A percentile compares a stretch with the other conserved stretches of the same genome.
Conservation (phyloP, 2,329 filamentous ascomycete genomes). For the Tolypocladium sp. region DNA sequence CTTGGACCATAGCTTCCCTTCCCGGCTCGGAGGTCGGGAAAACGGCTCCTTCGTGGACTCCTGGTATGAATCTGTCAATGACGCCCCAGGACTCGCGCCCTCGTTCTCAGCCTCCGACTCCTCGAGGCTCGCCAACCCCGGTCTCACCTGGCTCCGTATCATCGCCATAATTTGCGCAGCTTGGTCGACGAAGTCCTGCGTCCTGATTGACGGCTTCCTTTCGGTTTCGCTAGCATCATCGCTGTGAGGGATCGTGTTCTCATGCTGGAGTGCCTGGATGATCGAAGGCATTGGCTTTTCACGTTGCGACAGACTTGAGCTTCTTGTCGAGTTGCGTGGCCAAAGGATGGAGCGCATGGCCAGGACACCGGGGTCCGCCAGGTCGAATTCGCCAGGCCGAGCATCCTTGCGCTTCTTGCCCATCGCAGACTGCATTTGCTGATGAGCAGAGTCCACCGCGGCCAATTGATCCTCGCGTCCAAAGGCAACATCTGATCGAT, state of each 20-base stretch:
- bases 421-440: slow-evolving; percentile 49
- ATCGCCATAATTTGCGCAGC: slow-evolving; percentile 93
- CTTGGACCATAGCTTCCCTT: slow-evolving; percentile 58
- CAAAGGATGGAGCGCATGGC: slow-evolving; percentile 51
- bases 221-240: slow-evolving; percentile 22
- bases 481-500: slow-evolving; percentile 52
- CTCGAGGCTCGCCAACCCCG: slow-evolving; percentile 66
- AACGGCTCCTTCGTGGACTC: slow-evolving; percentile 69
- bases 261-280: slow-evolving; percentile 11
- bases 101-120: slow-evolving; percentile 52
- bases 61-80: slow-evolving; percentile 48
- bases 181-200: slow-evolving; percentile 89
- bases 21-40: slow-evolving; percentile 78
- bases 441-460: slow-evolving; percentile 39
- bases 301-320: slow-evolving; percentile 1
- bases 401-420: slow-evolving; percentile 52
- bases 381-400: slow-evolving; percentile 38
- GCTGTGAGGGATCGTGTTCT: slow-evolving; percentile 6
- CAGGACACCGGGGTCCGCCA: slow-evolving; percentile 46
- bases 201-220: slow-evolving; percentile 72
- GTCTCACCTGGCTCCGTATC: slow-evolving; percentile 72
- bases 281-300: slow-evolving; percentile 12
- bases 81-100: slow-evolving; percentile 23
- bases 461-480: slow-evolving; percentile 33
- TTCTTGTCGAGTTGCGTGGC: slow-evolving; percentile 56